These are phyloP conservation scores for Yarrowia porcina DNA, from an alignment of 805 yeast genomes.

Conservation along the genomic window DNA sequence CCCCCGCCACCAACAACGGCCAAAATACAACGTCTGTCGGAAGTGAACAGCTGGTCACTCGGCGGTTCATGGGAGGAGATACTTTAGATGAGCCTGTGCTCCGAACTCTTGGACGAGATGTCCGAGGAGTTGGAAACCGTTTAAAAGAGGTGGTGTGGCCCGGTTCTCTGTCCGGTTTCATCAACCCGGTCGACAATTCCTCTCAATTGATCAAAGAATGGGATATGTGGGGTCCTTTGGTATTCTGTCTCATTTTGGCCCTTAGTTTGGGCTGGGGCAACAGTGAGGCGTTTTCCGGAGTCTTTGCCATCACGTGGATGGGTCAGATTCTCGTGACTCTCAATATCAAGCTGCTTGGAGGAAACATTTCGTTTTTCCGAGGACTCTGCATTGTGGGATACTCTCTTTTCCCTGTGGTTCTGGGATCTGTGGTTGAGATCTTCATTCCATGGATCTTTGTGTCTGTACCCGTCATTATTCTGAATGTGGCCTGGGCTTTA, in stretches of 20 bases:
- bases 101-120: constrained; percentile 51
- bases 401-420: constrained; percentile 61
- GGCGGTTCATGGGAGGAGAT: constrained; percentile 61
- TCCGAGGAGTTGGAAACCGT: constrained; percentile 45
- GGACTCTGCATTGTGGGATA: constrained; percentile 71
- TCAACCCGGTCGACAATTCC: constrained; percentile 26
- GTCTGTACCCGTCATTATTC: constrained; percentile 40
- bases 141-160: constrained; percentile 46
- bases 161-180: constrained; percentile 31
- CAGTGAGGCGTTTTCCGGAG: constrained; percentile 49
- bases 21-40: constrained; percentile 29
- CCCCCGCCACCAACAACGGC: not conserved
- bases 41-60: constrained; percentile 43
- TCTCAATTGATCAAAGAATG: constrained; percentile 33
- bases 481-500: constrained; percentile 59
- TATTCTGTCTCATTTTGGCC: constrained; percentile 56
- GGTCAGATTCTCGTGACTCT: constrained; percentile 59
- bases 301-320: constrained; percentile 61
- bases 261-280: constrained; percentile 50
- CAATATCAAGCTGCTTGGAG: constrained; percentile 61
- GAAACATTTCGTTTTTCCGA: constrained; percentile 60
- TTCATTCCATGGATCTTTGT: constrained; percentile 50
- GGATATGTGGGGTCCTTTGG: constrained; percentile 62
- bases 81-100: constrained; percentile 69
- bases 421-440: constrained; percentile 49